Conservation (phyloP, 345 rosid genomes). For the Corchorus capsularis region DNA sequence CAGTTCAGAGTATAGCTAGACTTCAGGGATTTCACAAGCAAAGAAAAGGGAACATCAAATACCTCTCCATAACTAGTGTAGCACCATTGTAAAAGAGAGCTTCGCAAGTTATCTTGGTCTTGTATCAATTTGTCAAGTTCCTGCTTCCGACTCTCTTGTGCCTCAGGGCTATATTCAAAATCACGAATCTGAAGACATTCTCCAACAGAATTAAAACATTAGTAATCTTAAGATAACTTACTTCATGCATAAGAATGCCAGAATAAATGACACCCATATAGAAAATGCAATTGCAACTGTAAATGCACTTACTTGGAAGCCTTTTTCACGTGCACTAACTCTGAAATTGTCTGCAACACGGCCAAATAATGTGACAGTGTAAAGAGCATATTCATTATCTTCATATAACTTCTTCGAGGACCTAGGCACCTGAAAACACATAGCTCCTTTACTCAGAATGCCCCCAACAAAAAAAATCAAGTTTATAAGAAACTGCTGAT, state of each 20-base stretch:
- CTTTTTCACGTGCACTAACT: constrained; percentile 76
- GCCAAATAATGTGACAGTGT: constrained; percentile 79
- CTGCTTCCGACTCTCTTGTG: constrained; percentile 80
- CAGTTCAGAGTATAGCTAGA: neutral
- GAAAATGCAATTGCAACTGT: constrained; percentile 9
- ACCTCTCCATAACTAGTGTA: constrained; percentile 98
- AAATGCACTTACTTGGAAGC: constrained; percentile 77
- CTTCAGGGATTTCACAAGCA: neutral
- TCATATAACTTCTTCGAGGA: constrained; percentile 86
- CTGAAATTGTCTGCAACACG: constrained; percentile 95
- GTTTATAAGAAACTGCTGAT: neutral
- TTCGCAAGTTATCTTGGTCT: constrained; percentile 82
- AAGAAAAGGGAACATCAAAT: constrained; percentile 12
- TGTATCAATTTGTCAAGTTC: constrained; percentile 72
- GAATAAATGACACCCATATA: neutral
- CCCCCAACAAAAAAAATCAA: neutral
- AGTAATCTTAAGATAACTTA: neutral
- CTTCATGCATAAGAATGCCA: neutral
- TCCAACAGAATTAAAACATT: neutral
- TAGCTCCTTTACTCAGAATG: constrained; percentile 9
- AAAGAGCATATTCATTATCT: constrained; percentile 98
- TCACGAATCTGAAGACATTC: constrained; percentile 69
- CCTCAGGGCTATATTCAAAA: constrained; percentile 87
- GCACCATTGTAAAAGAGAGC: constrained; percentile 97
- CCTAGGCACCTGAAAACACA: constrained; percentile 79